Evolutionary conservation across 2,329 filamentous ascomycete species (phyloP), one percentile per base, ranked within the genome.

Genomic region (Herpomyces periplanetae): DNA sequence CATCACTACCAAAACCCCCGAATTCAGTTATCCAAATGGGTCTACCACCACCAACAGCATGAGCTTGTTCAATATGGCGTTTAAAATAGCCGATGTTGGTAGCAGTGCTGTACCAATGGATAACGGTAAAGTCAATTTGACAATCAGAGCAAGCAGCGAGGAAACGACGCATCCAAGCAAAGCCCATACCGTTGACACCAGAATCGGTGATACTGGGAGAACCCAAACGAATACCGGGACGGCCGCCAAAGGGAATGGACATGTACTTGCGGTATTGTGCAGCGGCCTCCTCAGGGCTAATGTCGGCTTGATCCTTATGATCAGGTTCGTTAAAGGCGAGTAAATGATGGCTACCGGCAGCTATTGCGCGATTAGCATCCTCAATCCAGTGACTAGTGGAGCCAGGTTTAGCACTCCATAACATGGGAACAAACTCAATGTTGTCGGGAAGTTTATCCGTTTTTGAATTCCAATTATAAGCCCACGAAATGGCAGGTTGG

Each of bases 321-420:
- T 68, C 61, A 17, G 55, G 55, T 44, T 68, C 60, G 45, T 68
- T 68, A 49, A 63, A 64, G 34, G 47, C 45, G 31, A 65, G 45
- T 21, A 65, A 35, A 28, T 46, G 42, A 25, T 43, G 48, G 26
- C 47, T 39, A 21, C 58, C 59, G 6, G 33, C 33, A 19, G 34
- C 28, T 24, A 63, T 46, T 24, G 51, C 50, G 8, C 35, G 31
- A 20, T 45, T 33, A 17, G 46, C 54, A 25, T 47, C 44, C 7
- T 24, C 17, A 13, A 30, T 27, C 55, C 58, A 66, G 28, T 30
- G 32, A 20, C 28, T 21, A 21, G 43, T 43, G 34, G 49, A 43
- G 6, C 37, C 34, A 5, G 30, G 21, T 6, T 27, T 27, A 21
- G 44, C 34, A 20, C 50, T 47, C 57, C 52, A 65, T 18, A 65